Base-by-base conservation (phyloP, 345 rosid genomes). In the Abelmoschus esculentus region DNA sequence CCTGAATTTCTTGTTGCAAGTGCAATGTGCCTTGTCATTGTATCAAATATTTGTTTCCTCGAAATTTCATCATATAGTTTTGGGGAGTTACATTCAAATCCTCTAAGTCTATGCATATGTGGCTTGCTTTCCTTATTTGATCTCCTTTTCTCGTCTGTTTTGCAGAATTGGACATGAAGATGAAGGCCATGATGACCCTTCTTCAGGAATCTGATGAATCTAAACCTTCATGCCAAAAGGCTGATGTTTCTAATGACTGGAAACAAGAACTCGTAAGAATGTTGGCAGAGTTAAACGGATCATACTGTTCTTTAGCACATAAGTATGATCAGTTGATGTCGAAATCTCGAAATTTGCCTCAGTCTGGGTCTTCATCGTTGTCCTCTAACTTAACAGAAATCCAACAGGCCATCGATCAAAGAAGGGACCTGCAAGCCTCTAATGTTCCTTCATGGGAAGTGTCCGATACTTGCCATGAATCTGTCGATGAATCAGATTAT, bases 161-260 rank as follows among this genome's bases (percentile, higher is more conserved):
- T 76, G 77, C 86, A 86, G 90, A 81, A 11, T 61, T 75, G 29
- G 79, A 81, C 14, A 68, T 57, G 69, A 82, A 79, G 28, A 72
- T 78, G 80, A 70, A 73, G 34, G 73, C 72, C 53, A 69, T 79
- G 61, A 49, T 57, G 77, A 76, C 46, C 74, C 72, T 83, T 38
- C 15, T 78, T 70, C 79, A 56, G 67, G 76, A 72, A 38, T 42
- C 15, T 57, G 34, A 71, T 2, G 55, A 69, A 3, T 56, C 32
- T 0, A 65, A 49, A 10, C 53, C 73, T 7, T 55, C 75, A 32
- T 47, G 17, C 8, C 34, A 26, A 10, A 61, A 29, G 40, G 52
- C 9, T 28, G 72, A 61, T 28, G 67, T 55, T 46, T 42, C 57
- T 22, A 42, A 2, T 42, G 72, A 61, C 5, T 54, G 71, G 56